Base-by-base conservation (phyloP, 1,284 basidiomycete species). In the Ceratobasidium sp. region DNA sequence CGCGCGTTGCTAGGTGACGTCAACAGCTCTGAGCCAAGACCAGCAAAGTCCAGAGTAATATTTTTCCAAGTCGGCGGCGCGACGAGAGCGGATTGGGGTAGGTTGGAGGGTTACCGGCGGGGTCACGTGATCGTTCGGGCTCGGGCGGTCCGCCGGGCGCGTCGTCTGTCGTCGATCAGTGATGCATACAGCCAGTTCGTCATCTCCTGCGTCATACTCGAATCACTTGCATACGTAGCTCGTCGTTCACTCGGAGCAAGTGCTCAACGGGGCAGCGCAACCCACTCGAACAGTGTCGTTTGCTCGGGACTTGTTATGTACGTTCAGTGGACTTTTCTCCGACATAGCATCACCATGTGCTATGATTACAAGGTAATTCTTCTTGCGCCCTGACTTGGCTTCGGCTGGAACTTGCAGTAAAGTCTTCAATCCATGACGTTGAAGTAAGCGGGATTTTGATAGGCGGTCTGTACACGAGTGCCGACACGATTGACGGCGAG, bases 1-100 rank as follows among this genome's bases (percentile, higher is more conserved):
- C 23, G 53, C 57, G 39, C 53, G 65, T 70, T 70, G 41, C 65
- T 48, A 55, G 21, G 26, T 70, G 65, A 70, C 65, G 65, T 70
- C 65, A 32, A 26, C 18, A 23, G 5, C 41, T 34, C n/a, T 55
- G 32, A 23, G 26, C n/a, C 50, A 4, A 18, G 50, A 26, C 50
- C 36, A 39, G 36, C 36, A 39, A 39, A 26, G 50, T 21, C 50
- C 50, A 26, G 50, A 52, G 50, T 28, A 12, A 39, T 39, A 23
- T 14, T 43, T 9, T 30, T 43, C 46, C 30, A 21, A 32, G 43
- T 45, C 43, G 43, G 32, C 57, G n/a, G 36, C 34, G 57, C 57
- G 36, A 39, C 16, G 21, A 59, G 57, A 59, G 39, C 59, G 18
- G 59, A 61, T 61, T 16, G n/a, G 59, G 59, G 36, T 43, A 34